These are phyloP conservation scores for Phytophthora sojae DNA, from an alignment of 352 stramenopile species.

Conservation along the genomic window DNA sequence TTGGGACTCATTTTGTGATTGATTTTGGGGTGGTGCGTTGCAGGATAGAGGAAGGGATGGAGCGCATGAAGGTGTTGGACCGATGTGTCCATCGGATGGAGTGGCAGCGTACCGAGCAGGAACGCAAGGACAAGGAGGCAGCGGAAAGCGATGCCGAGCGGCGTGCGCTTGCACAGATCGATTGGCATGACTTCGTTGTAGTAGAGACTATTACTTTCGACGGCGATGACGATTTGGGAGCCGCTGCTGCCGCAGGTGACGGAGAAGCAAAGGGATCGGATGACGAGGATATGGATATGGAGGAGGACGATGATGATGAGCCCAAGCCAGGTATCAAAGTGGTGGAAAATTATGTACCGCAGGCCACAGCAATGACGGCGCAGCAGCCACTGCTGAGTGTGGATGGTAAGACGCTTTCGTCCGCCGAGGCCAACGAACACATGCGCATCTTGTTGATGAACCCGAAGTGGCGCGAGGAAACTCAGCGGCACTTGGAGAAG, in stretches of 20 bases:
- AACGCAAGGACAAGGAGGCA: slow-evolving; percentile 72
- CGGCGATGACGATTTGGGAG: slow-evolving; percentile 80
- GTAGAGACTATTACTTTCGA: slow-evolving; percentile 99
- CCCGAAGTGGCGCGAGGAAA: slow-evolving; percentile 98
- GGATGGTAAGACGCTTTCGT: slow-evolving; percentile 90
- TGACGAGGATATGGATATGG: slow-evolving; percentile 92
- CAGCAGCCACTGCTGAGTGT: slow-evolving; percentile 69
- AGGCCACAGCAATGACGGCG: slow-evolving; percentile 39
- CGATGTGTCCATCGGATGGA: slow-evolving; percentile 87
- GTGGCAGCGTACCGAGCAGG: slow-evolving; percentile 79
- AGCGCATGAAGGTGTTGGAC: slow-evolving; percentile 89
- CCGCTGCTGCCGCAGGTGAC: slow-evolving; percentile 33
- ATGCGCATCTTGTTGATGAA: slow-evolving; percentile 99
- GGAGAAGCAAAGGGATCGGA: slow-evolving; percentile 62
- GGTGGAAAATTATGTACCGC: slow-evolving; percentile 89
- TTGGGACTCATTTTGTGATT: slow-evolving; percentile 1
- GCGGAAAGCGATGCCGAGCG: slow-evolving; percentile 82
- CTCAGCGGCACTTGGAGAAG: slow-evolving; percentile 95
- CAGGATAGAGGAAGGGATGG: slow-evolving; percentile 74
- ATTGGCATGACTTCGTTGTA: slow-evolving; percentile 99
- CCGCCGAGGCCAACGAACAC: slow-evolving; percentile 95
- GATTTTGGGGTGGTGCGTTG: not conserved
- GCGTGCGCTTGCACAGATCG: slow-evolving; percentile 86
- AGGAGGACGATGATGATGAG: slow-evolving; percentile 76
- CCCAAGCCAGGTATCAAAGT: slow-evolving; percentile 76